These are phyloP conservation scores for Aspergillus leporis DNA, from an alignment of 495 filamentous ascomycete genomes.

Conservation along the genomic window DNA sequence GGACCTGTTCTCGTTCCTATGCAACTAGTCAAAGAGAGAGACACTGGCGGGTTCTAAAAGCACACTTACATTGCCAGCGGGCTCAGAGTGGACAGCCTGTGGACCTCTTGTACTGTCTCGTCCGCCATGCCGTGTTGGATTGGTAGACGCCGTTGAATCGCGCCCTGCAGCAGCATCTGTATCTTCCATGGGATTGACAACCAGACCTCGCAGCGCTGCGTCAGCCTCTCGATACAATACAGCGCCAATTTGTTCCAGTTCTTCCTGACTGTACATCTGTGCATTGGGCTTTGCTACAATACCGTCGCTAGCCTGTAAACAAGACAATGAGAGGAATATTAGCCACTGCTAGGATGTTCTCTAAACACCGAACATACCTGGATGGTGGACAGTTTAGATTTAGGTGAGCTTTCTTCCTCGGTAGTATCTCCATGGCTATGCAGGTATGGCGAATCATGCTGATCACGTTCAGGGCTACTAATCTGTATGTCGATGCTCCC, in stretches of 20 bases:
- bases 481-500: neutral
- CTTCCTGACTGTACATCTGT: neutral
- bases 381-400: neutral
- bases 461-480: neutral
- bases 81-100: conserved; percentile 1
- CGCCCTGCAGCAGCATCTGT: neutral
- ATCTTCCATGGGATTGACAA: neutral
- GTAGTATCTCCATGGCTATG: neutral
- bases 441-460: neutral
- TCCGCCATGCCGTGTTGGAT: neutral
- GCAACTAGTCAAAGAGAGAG: neutral
- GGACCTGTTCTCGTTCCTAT: neutral
- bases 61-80: neutral
- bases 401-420: neutral
- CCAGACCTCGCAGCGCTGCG: neutral
- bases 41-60: neutral
- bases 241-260: neutral
- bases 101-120: neutral
- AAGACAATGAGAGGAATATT: neutral
- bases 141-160: neutral
- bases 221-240: conserved; percentile 1
- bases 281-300: neutral
- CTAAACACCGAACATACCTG: neutral
- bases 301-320: neutral
- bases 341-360: neutral